Evolutionary conservation across 345 rosid species (phyloP), one percentile per base, ranked within the genome.

Genomic region (Hypericum perforatum): DNA sequence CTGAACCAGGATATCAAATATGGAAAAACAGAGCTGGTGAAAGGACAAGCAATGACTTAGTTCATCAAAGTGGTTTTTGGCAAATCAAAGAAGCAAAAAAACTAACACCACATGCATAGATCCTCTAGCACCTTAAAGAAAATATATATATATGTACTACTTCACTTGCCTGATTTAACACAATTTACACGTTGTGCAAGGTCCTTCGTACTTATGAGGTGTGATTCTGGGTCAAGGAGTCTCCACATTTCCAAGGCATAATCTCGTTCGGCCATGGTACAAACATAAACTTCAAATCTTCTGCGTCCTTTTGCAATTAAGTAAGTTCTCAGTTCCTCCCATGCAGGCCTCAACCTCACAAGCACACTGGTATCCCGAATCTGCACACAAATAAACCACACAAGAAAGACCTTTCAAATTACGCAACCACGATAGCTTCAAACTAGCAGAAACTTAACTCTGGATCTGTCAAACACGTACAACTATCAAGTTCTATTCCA

Each of bases 231-330:
- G 67, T 89, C 99, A 75, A 89, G 97, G 66, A 89, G 91, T 78
- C 99, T 84, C 99, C 99, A 89, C 80, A 94, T 94, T 74, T 94
- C 99, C 41, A 94, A 78, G 57, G 99, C 99, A 84, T 89, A 94
- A 73, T 94, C 95, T 65, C 95, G 78, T 78, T 94, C 99, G 57
- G 99, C 99, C 99, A 94, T 94, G 7, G 99, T 94, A 67, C 99
- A 94, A 53, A 94, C 99, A 70, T 89, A 89, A 59, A 94, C 99
- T 76, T 89, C 95, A 69, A 94, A 94, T n/a, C 97, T 65, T 68
- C 89, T 94, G 59, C 97, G 89, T 16, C 87, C 85, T 69, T 78
- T 94, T 37, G 99, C 99, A 47, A 82, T 86, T 71, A 94, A 79
- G 69, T 89, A 94, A 65, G 85, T 80, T 72, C 95, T 74, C 68